Evolutionary conservation across 225 moss, liverwort and hornwort genomes (phyloP), one percentile per base, ranked within the genome.

Genomic region (Climacium dendroides): DNA sequence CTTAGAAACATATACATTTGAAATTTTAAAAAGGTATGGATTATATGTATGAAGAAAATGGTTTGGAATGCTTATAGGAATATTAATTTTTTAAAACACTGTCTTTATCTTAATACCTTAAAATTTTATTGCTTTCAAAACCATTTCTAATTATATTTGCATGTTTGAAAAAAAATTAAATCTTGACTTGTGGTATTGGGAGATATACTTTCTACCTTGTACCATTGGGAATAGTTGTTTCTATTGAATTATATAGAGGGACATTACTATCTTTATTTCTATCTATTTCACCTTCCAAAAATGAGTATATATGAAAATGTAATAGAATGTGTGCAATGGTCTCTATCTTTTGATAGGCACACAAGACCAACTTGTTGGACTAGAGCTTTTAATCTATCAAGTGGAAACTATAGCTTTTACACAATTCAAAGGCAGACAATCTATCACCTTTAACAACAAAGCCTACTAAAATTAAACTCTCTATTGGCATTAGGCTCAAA

Each of bases 361-460:
- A 8, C n/a, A n/a, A n/a, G n/a, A n/a, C n/a, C n/a, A n/a, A n/a
- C n/a, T n/a, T n/a, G n/a, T n/a, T n/a, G n/a, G n/a, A n/a, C n/a
- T n/a, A 0, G 0, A 0, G 3, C 3, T 50, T 34, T 1, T 34
- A 3, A 22, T 34, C 52, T 2, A 50, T 22, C 3, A 74, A 6
- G 13, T 74, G 0, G 5, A 48, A 74, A 74, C 3, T 48, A 19
- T 47, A 7, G 12, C 19, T 48, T 48, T 12, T 0, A 48, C 2
- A 0, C 19, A 74, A 48, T 12, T 48, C 19, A 39, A 37, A 37
- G 7, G 23, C 7, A 67, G 37, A 67, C 13, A 67, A 39, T 39
- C 0, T 13, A 3, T 23, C 39, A 37, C 23, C 7, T 23, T 7
- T 67, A 37, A 66, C 22, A n/a, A 2, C 20, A 66, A 12, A 11